Conservation (phyloP, 176 grass and related monocot genomes). For the Puya raimondii region DNA sequence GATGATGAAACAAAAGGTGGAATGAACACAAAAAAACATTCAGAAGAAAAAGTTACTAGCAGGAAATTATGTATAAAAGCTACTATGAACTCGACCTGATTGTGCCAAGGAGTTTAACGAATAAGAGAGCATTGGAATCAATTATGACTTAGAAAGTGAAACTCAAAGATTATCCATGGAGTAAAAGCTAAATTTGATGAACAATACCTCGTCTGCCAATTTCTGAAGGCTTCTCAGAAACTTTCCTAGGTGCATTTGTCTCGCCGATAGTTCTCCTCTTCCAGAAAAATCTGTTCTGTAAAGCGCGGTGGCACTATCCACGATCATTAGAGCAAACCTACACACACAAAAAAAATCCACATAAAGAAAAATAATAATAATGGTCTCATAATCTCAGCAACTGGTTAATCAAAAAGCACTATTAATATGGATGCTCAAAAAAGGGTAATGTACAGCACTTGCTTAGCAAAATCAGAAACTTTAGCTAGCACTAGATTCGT, state of each 20-base stretch:
- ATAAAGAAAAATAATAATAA: conserved; percentile 4
- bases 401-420: not conserved
- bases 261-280: conserved; percentile 84
- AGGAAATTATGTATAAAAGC: no score
- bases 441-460: not conserved
- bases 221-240: conserved; percentile 95
- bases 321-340: conserved; percentile 97
- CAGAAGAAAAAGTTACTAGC: not conserved
- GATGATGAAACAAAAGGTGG: conserved; percentile 1
- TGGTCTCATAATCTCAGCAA: not conserved
- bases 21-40: conserved; percentile 11
- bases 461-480: not conserved
- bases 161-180: not conserved
- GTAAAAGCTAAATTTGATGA: not conserved
- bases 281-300: conserved; percentile 97
- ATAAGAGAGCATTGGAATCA: no score
- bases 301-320: conserved; percentile 87
- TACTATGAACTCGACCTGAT: no score
- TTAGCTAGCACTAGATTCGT: not conserved
- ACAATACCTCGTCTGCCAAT: conserved; percentile 65
- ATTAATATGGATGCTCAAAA: not conserved
- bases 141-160: not conserved
- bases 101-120: no score
- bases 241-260: conserved; percentile 96
- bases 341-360: conserved; percentile 7